phyloP scores from a whole-genome alignment of 345 rosid genomes.

The Rhizophora mangle region DNA sequence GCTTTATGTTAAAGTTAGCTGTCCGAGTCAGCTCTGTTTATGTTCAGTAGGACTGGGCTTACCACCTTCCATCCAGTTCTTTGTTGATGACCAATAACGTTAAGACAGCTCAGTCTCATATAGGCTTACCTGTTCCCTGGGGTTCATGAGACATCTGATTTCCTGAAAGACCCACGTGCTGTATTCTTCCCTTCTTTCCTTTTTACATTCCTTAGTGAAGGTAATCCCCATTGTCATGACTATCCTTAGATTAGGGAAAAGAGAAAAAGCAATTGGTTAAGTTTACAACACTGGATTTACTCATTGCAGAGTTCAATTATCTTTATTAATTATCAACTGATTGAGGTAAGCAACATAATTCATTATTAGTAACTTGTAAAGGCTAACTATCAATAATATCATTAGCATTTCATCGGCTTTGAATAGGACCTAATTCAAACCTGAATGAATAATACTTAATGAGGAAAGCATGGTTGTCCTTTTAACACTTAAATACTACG shows the following conservation, averaged over 20 bases:
- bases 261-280: too few relatives aligned
- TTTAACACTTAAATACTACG: slow-evolving; percentile 16
- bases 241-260: not conserved
- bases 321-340: not conserved
- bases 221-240: not conserved
- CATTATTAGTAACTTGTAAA: slow-evolving; percentile 27
- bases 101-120: slow-evolving; percentile 36
- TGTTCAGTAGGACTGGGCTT: slow-evolving; percentile 26
- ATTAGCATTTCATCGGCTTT: slow-evolving; percentile 13
- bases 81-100: slow-evolving; percentile 29
- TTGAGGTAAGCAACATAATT: slow-evolving; percentile 18
- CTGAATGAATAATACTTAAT: slow-evolving; percentile 2
- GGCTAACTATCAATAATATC: slow-evolving; percentile 15
- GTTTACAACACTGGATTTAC: not conserved
- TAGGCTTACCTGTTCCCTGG: slow-evolving; percentile 25
- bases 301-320: not conserved
- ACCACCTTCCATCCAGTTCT: slow-evolving; percentile 43
- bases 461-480: slow-evolving; percentile 27
- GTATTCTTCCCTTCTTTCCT: slow-evolving; percentile 13
- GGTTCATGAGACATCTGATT: slow-evolving; percentile 29
- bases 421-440: slow-evolving; percentile 15
- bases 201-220: slow-evolving; percentile 12
- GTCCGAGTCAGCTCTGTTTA: slow-evolving; percentile 48
- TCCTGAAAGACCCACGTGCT: slow-evolving; percentile 34
- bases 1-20: slow-evolving; percentile 19